A percentile compares a stretch with the other conserved stretches of the same genome.
Conservation (phyloP, 345 rosid genomes). For the Pseudoturritis turrita region DNA sequence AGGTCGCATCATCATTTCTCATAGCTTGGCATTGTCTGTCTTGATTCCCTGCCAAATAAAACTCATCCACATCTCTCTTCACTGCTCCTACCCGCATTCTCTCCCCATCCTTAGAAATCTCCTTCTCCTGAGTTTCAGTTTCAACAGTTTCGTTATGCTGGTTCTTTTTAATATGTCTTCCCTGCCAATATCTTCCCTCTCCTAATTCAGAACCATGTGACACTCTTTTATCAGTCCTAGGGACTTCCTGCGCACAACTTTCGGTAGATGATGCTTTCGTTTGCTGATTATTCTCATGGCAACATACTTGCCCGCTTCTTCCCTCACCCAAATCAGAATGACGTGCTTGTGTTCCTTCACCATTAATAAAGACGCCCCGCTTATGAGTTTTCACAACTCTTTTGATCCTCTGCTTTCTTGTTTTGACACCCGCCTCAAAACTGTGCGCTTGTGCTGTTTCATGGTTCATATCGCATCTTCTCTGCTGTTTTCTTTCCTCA, state of each 20-base stretch:
- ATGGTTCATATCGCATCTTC: neutral
- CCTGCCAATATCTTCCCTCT: neutral
- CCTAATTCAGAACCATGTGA: neutral
- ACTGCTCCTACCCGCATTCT: neutral
- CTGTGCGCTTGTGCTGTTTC: neutral
- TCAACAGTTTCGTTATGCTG: neutral
- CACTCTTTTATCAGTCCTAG: neutral
- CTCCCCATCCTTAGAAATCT: neutral
- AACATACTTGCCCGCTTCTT: constrained; percentile 2
- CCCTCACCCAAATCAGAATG: neutral
- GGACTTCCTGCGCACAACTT: neutral
- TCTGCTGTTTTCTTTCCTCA: neutral
- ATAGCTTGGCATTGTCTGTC: neutral
- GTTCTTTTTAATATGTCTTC: neutral
- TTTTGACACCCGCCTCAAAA: neutral
- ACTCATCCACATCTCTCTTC: neutral
- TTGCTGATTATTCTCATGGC: constrained; percentile 4
- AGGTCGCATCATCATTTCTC: neutral
- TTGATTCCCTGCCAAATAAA: neutral
- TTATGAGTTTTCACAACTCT: neutral
- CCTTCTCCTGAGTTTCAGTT: neutral
- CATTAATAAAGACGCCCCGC: neutral
- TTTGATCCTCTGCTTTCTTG: neutral
- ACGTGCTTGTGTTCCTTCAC: neutral
- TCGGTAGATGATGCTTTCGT: neutral